These are phyloP conservation scores for Paramecium tetraurelia DNA, from an alignment of 73 alveolate species.

Conservation along the genomic window DNA sequence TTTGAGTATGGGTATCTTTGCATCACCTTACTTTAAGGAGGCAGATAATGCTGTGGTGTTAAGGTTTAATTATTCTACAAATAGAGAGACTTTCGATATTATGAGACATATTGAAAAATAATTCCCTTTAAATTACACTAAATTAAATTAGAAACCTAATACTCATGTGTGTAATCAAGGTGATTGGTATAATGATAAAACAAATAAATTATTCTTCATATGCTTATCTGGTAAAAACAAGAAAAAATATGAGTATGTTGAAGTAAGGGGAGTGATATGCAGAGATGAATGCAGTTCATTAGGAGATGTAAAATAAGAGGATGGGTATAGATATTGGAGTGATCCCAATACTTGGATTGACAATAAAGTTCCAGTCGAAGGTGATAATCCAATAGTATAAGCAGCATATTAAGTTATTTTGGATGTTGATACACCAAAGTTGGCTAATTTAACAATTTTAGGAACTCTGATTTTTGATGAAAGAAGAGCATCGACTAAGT, in stretches of 20 bases:
- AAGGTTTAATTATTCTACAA: constrained; percentile 43
- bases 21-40: constrained; percentile 46
- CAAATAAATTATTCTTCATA: constrained; percentile 6
- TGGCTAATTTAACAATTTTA: constrained; percentile 4
- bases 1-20: neutral
- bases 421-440: constrained; percentile 31
- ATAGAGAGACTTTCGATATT: constrained; percentile 55
- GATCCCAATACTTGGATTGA: constrained; percentile 17
- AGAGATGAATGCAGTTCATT: constrained; percentile 34
- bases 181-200: constrained; percentile 52
- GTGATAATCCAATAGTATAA: constrained; percentile 14
- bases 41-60: constrained; percentile 12
- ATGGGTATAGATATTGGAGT: neutral
- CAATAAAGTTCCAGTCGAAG: neutral
- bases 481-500: neutral
- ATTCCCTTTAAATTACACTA: neutral
- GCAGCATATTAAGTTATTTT: neutral
- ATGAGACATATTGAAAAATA: constrained; percentile 11
- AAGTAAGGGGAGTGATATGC: constrained; percentile 44
- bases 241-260: constrained; percentile 28
- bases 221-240: constrained; percentile 47
- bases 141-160: neutral
- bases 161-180: constrained; percentile 40
- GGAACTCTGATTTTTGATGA: constrained; percentile 49
- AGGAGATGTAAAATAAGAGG: neutral